phyloP scores from a whole-genome alignment of 768 basidiomycete genomes.

The Kwoniella dendrophila region DNA sequence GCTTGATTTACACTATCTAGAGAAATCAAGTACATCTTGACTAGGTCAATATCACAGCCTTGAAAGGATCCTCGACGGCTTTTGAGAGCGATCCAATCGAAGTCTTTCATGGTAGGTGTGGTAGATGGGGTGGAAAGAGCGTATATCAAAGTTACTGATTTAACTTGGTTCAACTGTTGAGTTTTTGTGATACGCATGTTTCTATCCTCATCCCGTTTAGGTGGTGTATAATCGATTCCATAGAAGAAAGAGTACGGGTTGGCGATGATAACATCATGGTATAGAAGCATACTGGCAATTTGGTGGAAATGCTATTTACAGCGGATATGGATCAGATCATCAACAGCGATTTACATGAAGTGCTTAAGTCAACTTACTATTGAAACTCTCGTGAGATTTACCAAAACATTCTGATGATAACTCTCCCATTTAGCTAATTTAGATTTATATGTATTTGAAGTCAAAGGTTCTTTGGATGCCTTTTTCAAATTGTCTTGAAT shows the following conservation, averaged over 20 bases:
- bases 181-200: not conserved
- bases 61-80: too few species aligned
- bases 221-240: conserved; percentile 1
- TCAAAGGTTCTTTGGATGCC: not conserved
- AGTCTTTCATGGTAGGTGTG: too few species aligned
- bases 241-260: conserved; percentile 2
- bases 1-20: too few species aligned
- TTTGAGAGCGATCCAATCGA: too few species aligned
- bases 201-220: not conserved
- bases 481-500: not conserved
- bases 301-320: not conserved
- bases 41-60: too few species aligned
- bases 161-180: not conserved
- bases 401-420: not conserved
- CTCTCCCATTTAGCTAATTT: not conserved
- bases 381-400: not conserved
- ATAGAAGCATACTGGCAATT: not conserved
- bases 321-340: not conserved
- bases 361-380: not conserved
- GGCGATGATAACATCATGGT: not conserved
- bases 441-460: not conserved
- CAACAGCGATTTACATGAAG: not conserved
- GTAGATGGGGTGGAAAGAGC: too few species aligned
- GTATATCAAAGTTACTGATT: not conserved
- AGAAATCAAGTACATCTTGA: too few species aligned